Evolutionary conservation across 2,329 filamentous ascomycete species (phyloP), one percentile per base, ranked within the genome.

Genomic region (Coleophoma cylindrospora): DNA sequence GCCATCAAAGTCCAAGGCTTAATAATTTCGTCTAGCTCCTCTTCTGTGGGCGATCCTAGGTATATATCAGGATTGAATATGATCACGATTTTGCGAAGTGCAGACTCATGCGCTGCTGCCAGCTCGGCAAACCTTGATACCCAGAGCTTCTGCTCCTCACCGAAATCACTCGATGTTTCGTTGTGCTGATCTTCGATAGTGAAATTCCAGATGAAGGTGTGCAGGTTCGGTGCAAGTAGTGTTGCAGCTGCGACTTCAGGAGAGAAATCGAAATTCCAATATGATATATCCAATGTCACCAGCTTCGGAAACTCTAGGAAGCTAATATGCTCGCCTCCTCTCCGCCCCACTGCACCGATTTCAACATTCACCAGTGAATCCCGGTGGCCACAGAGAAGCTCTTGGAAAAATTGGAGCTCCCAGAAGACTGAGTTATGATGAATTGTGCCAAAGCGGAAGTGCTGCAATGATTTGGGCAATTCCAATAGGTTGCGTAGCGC

Each of bases 151-250:
- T 51, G 45, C 19, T 47, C 32, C 10, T 40, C 14, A 7, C 19
- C 40, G 22, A 51, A 51, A 33, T 37, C 49, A 13, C 2, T 15
- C 49, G 37, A 48, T 14, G 34, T 27, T 44, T 51, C 49, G 37
- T 37, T 47, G 33, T 47, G 44, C 36, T 45, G 49, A 38, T 51
- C 49, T 14, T 43, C n/a, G 32, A 51, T 27, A 11, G 21, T 43
- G 33, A 51, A 51, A 34, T 47, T 38, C 49, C 49, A 51, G 33
- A 47, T 48, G 40, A 51, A 51, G 15, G 45, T 48, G 14, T 48
- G 38, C n/a, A 51, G 32, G 12, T 43, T 51, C 4, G 48, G 33
- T 5, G 41, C 15, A 15, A 45, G 43, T 1, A 45, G 22, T 15
- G 33, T 27, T 8, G 19, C 12, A 45, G 11, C 27, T 34, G 41